Evolutionary conservation across 768 basidiomycete genomes (phyloP), one percentile per base, ranked within the genome.

Genomic region (Suillus weaverae): DNA sequence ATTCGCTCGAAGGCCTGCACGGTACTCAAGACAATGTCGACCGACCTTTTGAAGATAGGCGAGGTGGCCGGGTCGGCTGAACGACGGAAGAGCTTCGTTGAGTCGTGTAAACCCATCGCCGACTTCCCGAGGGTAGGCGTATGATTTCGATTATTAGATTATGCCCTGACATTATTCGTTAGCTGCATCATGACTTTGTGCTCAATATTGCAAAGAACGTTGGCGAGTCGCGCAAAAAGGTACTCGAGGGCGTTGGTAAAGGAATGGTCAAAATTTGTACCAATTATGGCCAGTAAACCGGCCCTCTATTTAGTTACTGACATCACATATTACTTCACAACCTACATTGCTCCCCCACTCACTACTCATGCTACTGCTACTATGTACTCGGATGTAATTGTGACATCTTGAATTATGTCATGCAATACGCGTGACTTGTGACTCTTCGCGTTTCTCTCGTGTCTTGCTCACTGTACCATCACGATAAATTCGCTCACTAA

Each of bases 161-260:
- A 36, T 65, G 62, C 4, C 46, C 64, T 66, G 57, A 67, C 63
- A n/a, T 63, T 20, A 16, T 56, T 54, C 53, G 33, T 10, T 66
- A 91, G 89, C 79, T 91, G 55, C 85, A 87, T 65, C 82, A 84
- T 36, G 90, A 91, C 63, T 89, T 88, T 68, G 79, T 87, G 53
- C 73, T 85, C 63, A 80, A 80, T 26, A 75, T 89, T 33, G 85
- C 84, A 14, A 91, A 90, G 79, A 89, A 80, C 69, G 75, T 89
- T 44, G 83, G 81, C 7, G 91, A 94, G 33, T 79, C 91, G 4
- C 86, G 89, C 48, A 90, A 85, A 74, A 90, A 87, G 74, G 84
- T 89, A 8, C 74, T 87, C 26, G 90, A 91, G 62, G 91, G 91
- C 33, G 78, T 88, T 48, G 87, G 85, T 35, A 92, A 89, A 71